Evolutionary conservation across 192 early-diverging fungal genomes (phyloP).

Genomic region (Coemansia asiatica): DNA sequence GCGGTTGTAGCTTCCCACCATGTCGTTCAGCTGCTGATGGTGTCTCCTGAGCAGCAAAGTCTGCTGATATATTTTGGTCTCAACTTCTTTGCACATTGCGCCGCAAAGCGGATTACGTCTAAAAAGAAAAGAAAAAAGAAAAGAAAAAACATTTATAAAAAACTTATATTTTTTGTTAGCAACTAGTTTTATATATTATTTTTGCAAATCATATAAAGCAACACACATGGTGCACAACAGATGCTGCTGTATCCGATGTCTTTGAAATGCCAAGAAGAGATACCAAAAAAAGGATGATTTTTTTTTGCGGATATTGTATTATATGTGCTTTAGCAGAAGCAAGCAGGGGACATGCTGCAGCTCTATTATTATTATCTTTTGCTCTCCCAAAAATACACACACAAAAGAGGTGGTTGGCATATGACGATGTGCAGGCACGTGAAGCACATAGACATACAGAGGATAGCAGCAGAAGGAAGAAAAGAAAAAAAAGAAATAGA

Average conservation of each 20-base stretch:
- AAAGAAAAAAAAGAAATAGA: constrained; percentile 2
- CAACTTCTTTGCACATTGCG: constrained; percentile 44
- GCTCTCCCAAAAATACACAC: neutral
- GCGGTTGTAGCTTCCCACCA: constrained; percentile 40
- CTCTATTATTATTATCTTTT: neutral
- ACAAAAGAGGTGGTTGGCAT: constrained; percentile 5
- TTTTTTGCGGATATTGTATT: neutral
- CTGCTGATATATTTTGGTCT: constrained; percentile 39
- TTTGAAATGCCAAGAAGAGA: too few species aligned
- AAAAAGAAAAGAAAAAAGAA: constrained; percentile 10
- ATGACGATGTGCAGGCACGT: constrained; percentile 7
- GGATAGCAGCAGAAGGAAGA: neutral
- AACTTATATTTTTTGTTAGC: neutral
- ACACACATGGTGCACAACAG: too few species aligned
- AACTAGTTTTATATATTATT: neutral
- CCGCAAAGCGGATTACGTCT: constrained; percentile 48
- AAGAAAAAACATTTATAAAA: neutral
- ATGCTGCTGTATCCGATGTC: too few species aligned
- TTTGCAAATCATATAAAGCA: neutral
- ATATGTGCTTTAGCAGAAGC: neutral
- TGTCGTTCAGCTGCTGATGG: constrained; percentile 26
- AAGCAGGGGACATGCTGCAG: neutral
- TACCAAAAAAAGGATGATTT: too few species aligned
- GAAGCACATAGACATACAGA: constrained; percentile 11
- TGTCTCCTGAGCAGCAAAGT: constrained; percentile 28